phyloP scores from a whole-genome alignment of 148 eudicot species.

The Chenopodium berlandieri region DNA sequence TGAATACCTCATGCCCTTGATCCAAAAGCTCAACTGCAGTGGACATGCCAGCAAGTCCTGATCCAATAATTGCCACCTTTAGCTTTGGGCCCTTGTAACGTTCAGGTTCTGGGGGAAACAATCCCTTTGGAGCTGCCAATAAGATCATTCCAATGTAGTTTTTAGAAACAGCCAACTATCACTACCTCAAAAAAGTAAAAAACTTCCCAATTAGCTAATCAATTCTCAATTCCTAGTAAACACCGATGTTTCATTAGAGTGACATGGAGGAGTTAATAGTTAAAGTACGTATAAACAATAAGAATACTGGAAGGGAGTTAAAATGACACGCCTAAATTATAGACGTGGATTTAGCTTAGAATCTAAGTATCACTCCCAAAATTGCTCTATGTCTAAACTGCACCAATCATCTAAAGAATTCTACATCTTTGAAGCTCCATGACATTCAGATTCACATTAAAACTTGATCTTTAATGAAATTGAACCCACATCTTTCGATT shows the following conservation, averaged over 20 bases:
- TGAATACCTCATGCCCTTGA: slow-evolving; percentile 92
- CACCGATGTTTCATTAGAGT: neutral
- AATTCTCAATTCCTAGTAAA: neutral
- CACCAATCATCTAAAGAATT: too few relatives aligned
- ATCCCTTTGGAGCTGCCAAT: slow-evolving; percentile 89
- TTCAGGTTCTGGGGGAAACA: slow-evolving; percentile 95
- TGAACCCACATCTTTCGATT: neutral
- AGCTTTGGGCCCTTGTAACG: slow-evolving; percentile 88
- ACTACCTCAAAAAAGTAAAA: neutral
- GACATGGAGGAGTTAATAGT: neutral
- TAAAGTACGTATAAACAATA: neutral
- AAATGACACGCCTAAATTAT: neutral
- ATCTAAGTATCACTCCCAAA: neutral
- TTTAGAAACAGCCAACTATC: neutral
- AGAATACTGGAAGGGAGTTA: neutral
- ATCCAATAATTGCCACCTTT: slow-evolving; percentile 92
- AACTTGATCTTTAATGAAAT: neutral
- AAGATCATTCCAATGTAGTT: slow-evolving; percentile 12
- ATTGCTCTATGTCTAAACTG: neutral
- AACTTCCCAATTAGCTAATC: neutral
- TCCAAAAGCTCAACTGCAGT: slow-evolving; percentile 99
- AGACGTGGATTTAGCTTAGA: neutral
- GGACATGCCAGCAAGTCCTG: slow-evolving; percentile 99
- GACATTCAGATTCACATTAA: neutral
- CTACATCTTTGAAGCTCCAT: neutral